A percentile compares a stretch with the other conserved stretches of the same genome.
phyloP scores from a whole-genome alignment of 441 rosid species.

The Populus hybrid region DNA sequence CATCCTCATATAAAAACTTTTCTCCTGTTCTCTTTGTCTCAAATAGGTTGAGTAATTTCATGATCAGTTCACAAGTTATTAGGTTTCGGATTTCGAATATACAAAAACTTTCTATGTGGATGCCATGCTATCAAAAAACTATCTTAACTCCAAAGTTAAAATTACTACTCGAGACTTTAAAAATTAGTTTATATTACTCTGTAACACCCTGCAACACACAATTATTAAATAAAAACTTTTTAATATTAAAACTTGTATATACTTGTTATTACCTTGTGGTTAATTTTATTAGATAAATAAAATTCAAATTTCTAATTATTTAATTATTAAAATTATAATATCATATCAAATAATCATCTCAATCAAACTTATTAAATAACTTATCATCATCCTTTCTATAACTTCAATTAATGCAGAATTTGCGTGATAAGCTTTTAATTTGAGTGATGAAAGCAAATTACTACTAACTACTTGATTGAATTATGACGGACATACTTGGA shows the following conservation, averaged over 20 bases:
- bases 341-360: too few species aligned
- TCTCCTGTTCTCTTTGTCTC: not conserved
- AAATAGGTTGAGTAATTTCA: not conserved
- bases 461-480: not conserved
- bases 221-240: too few species aligned
- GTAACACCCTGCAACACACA: too few species aligned
- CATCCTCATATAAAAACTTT: not conserved
- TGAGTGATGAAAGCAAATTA: not conserved
- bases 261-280: fast-evolving
- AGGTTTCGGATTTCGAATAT: not conserved
- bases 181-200: too few species aligned
- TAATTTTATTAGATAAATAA: too few species aligned
- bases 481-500: not conserved
- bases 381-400: not conserved
- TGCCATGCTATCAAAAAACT: too few species aligned
- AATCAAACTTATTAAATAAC: too few species aligned
- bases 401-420: not conserved
- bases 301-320: too few species aligned
- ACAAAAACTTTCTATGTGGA: too few species aligned
- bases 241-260: too few species aligned
- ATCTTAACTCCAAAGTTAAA: too few species aligned
- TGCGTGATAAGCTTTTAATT: not conserved
- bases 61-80: not conserved
- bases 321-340: too few species aligned
- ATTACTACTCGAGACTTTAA: fast-evolving